These are phyloP conservation scores for Ricinus communis DNA, from an alignment of 345 rosid species.

Conservation along the genomic window DNA sequence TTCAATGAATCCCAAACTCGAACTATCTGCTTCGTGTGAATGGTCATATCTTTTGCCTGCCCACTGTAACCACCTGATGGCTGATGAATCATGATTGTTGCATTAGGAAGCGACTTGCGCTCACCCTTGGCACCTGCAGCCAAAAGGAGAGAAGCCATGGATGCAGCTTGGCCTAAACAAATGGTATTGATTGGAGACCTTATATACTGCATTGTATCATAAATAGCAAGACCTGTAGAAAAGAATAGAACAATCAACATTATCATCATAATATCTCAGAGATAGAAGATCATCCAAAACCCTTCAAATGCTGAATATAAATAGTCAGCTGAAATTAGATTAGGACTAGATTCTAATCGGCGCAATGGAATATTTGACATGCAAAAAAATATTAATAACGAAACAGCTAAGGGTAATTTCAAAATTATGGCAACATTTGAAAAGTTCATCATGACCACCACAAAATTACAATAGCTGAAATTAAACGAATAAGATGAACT, in stretches of 20 bases:
- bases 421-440: no score
- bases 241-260: neutral
- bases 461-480: no score
- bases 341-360: neutral
- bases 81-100: conserved; percentile 95
- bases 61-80: conserved; percentile 99
- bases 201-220: conserved; percentile 95
- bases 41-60: conserved; percentile 91
- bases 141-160: conserved; percentile 97
- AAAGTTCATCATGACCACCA: neutral
- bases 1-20: conserved; percentile 88
- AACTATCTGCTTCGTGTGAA: conserved; percentile 92
- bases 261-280: neutral
- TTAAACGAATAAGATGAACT: no score
- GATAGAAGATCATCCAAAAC: neutral
- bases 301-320: neutral
- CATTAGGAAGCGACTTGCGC: conserved; percentile 87
- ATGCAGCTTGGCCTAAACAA: conserved; percentile 98
- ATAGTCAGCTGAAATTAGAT: neutral
- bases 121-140: conserved; percentile 92
- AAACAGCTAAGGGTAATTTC: neutral
- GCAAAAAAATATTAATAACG: neutral
- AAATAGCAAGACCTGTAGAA: conserved; percentile 83
- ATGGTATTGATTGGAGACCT: conserved; percentile 86
- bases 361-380: neutral